phyloP scores from a whole-genome alignment of 192 early-diverging fungal genomes.

The Podila minutissima region DNA sequence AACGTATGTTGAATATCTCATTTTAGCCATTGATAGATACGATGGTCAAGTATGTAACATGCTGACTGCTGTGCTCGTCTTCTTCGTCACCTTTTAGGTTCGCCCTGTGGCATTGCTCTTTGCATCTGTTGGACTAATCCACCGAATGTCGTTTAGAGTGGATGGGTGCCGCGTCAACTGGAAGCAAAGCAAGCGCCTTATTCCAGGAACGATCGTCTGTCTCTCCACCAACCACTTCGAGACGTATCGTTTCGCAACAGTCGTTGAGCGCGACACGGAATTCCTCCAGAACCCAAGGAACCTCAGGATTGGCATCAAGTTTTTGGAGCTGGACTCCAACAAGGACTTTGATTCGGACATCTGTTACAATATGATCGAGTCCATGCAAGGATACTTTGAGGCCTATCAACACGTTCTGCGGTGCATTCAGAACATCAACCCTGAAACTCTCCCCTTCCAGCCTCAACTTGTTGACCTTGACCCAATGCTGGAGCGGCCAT shows the following conservation, averaged over 20 bases:
- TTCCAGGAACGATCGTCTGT: conserved; percentile 64
- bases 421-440: conserved; percentile 53
- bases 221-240: conserved; percentile 62
- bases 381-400: conserved; percentile 52
- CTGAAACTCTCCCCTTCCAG: conserved; percentile 52
- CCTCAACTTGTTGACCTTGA: conserved; percentile 53
- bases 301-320: conserved; percentile 51
- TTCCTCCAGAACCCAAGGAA: conserved; percentile 32
- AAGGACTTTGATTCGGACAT: conserved; percentile 40
- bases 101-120: conserved; percentile 57
- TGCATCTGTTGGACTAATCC: conserved; percentile 47
- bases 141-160: conserved; percentile 59
- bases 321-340: conserved; percentile 12
- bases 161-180: conserved; percentile 58
- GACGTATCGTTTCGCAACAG: conserved; percentile 56
- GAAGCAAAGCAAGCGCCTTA: conserved; percentile 60
- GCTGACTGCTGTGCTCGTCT: not conserved
- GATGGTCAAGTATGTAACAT: not conserved
- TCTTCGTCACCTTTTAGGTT: conserved; percentile 29
- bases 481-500: conserved; percentile 42
- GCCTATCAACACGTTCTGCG: conserved; percentile 63
- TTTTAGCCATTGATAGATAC: not conserved
- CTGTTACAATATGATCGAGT: conserved; percentile 49
- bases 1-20: conserved; percentile 11
- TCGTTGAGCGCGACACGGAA: conserved; percentile 51